Evolutionary conservation across 2,329 filamentous ascomycete species (phyloP).

Genomic region (Botrytis squamosa): DNA sequence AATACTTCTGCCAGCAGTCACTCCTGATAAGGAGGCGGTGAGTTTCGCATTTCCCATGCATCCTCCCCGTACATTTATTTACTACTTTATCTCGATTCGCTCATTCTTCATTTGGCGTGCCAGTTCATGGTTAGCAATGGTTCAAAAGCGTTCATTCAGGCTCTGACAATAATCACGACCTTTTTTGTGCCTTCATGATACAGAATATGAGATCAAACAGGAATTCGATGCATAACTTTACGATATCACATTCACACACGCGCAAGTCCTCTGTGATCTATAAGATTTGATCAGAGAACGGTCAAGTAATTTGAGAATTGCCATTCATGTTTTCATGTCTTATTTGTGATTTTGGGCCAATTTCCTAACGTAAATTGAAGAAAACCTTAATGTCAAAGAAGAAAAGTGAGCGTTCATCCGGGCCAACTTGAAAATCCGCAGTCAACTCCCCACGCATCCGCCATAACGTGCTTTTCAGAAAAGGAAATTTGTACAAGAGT

Average conservation of each 20-base stretch:
- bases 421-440: conserved; percentile 26
- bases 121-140: not conserved
- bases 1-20: conserved; percentile 12
- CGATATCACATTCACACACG: not conserved
- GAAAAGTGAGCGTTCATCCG: conserved; percentile 32
- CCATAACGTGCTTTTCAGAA: conserved; percentile 30
- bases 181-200: not conserved
- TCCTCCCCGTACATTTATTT: not conserved
- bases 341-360: conserved; percentile 23
- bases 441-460: conserved; percentile 18
- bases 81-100: not conserved
- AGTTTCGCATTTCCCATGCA: not conserved
- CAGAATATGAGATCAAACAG: not conserved
- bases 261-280: not conserved
- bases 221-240: not conserved
- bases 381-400: conserved; percentile 30
- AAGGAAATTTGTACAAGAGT: conserved; percentile 36
- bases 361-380: conserved; percentile 31
- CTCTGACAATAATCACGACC: no score
- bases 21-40: conserved; percentile 18
- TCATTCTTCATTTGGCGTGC: not conserved
- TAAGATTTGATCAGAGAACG: not conserved
- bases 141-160: not conserved
- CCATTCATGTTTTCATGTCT: conserved; percentile 16
- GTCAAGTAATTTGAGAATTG: not conserved